These are phyloP conservation scores for Aspergillus phoenicis DNA, from an alignment of 2,329 filamentous ascomycete species.

Conservation along the genomic window DNA sequence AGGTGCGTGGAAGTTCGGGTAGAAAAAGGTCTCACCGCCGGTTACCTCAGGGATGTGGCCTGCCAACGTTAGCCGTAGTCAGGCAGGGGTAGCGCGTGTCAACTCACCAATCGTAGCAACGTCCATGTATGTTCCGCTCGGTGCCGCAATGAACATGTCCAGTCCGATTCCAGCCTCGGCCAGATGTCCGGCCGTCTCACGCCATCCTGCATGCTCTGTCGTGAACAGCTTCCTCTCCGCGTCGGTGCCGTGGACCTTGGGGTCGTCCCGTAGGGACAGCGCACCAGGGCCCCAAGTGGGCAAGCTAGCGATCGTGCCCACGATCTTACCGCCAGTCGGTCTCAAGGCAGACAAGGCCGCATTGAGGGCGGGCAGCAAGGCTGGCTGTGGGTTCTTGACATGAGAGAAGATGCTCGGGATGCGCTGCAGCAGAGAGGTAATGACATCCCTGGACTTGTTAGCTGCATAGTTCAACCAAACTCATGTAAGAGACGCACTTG, in stretches of 20 bases:
- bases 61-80: conserved; percentile 32
- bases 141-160: conserved; percentile 93
- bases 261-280: conserved; percentile 83
- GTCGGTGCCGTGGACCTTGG: conserved; percentile 82
- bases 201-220: conserved; percentile 87
- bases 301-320: conserved; percentile 83
- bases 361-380: conserved; percentile 79
- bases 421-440: conserved; percentile 80
- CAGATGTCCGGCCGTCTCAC: conserved; percentile 84
- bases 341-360: conserved; percentile 82
- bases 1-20: conserved; percentile 89
- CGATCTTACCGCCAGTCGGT: conserved; percentile 85
- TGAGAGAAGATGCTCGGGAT: conserved; percentile 84
- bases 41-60: conserved; percentile 83
- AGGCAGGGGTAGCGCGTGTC: conserved; percentile 1
- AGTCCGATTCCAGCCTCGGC: conserved; percentile 82
- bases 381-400: conserved; percentile 88
- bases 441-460: conserved; percentile 62
- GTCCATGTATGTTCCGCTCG: conserved; percentile 87
- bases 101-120: conserved; percentile 81
- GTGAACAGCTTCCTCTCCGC: conserved; percentile 88
- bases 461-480: conserved; percentile 6
- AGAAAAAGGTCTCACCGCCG: conserved; percentile 96
- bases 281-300: conserved; percentile 90
- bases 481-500: conserved; percentile 54